Evolutionary conservation across 1,139 yeast genomes (phyloP), one percentile per base, ranked within the genome.

Genomic region (Lodderomyces pseudojiufengensis): DNA sequence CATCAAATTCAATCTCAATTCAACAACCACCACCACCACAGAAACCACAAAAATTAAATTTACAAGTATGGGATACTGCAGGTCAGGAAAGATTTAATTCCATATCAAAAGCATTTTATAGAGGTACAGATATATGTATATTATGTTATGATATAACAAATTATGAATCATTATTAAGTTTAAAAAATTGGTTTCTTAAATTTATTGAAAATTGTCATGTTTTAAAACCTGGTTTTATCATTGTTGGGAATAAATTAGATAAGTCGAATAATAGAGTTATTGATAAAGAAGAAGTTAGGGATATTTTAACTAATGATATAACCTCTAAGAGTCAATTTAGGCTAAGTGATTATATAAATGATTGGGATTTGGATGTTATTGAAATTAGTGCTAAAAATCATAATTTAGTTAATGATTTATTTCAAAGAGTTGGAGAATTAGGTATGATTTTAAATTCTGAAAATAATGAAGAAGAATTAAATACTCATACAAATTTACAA

Each of bases 51-150:
- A 45, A 43, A 27, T 71, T 73, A 14, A 61, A 65, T 38, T 55
- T 78, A 27, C 83, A 78, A 50, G 66, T 78, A 3, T 78, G 84
- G 84, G 84, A 78, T 48, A 78, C 84, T 4, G 84, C 84, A 0
- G 84, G 84, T 3, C 84, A 78, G 51, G 84, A 78, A 49, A 55
- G 84, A 36, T 78, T 77, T 59, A 76, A 76, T 47, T 73, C 80
- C 28, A 70, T 78, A 25, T 70, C 78, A 5, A 73, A 70, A 48
- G 77, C 82, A 3, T 78, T 77, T 48, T 78, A 76, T 50, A 54
- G 84, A 26, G 84, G 84, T 6, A 68, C 82, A 0, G 83, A 78
- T 48, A 75, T 77, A 9, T 80, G 74, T 12, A 65, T 78, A 3
- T 51, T 78, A 25, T 76, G 76, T 18, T 78, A 75, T 51, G 84